Evolutionary conservation across 2,329 filamentous ascomycete species (phyloP), one percentile per base, ranked within the genome.

Genomic region (Scopulariopsis brevicaulis): DNA sequence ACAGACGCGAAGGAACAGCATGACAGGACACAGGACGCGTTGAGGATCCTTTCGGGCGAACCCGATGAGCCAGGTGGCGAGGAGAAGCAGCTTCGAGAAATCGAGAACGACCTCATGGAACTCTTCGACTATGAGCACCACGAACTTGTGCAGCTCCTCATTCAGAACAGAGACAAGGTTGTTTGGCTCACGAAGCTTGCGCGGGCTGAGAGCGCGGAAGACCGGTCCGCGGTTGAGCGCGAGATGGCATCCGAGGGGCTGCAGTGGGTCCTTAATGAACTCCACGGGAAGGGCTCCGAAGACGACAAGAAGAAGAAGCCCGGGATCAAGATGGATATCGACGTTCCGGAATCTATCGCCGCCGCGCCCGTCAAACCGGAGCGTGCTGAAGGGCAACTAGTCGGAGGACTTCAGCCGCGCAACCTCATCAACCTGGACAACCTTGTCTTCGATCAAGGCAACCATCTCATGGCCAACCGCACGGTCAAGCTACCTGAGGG

Each of bases 401-500:
- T 91, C 35, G 90, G 92, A 58, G 91, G 90, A 15, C 77, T 99
- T 43, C 89, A 94, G 66, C 94, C 95, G 2, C 86, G 86, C 64
- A 90, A 89, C 68, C 75, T 90, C 52, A 90, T 99, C 69, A 97
- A 97, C 68, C 78, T 99, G 56, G 93, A 99, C 59, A 97, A 97
- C 66, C 82, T 99, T 37, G 82, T 96, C 46, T 99, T 99, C 68
- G 94, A 97, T 65, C 93, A 97, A 72, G 94, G 94, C 57, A 99
- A 97, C 66, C 94, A 99, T 75, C 80, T 99, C 51, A 99, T 97
- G 93, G 97, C 94, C n/a, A 99, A 99, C 66, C 89, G 91, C 7
- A 96, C 91, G 68, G 94, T 99, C 53, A 87, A 89, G 62, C 79
- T 99, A 22, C 94, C 94, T 0, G 90, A 96, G 69, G 94, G 94